A percentile compares a stretch with the other conserved stretches of the same genome.
These are phyloP conservation scores for Nyctanthes arbortristis DNA, from an alignment of 257 asterid genomes.

Conservation along the genomic window DNA sequence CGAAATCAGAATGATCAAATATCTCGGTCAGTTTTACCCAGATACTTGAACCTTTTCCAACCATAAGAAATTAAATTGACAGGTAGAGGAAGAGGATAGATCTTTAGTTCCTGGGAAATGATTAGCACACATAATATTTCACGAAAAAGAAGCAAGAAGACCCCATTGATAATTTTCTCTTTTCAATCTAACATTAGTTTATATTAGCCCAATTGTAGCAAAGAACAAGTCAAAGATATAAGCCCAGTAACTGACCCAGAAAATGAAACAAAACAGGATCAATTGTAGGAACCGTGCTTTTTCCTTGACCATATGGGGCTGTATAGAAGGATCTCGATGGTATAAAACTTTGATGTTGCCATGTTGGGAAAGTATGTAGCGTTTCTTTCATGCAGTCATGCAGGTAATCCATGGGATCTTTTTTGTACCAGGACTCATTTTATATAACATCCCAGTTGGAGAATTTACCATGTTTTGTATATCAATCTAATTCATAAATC, in stretches of 20 bases:
- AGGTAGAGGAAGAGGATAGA: neutral
- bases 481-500: neutral
- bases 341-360: neutral
- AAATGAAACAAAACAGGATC: neutral
- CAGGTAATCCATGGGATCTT: neutral
- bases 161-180: neutral
- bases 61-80: neutral
- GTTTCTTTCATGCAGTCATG: neutral
- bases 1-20: neutral
- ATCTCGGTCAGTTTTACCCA: neutral
- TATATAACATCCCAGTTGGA: neutral
- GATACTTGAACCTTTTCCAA: neutral
- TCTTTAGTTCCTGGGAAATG: neutral
- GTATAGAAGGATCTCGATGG: neutral
- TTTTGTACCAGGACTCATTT: neutral
- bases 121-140: neutral
- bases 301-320: neutral
- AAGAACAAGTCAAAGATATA: neutral
- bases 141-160: neutral
- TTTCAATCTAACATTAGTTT: neutral
- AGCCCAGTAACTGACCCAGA: neutral
- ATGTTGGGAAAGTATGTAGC: neutral
- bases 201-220: neutral
- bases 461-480: too few species aligned
- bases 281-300: neutral